Evolutionary conservation across 257 asterid species (phyloP).

Genomic region (Przewalskia tangutica): DNA sequence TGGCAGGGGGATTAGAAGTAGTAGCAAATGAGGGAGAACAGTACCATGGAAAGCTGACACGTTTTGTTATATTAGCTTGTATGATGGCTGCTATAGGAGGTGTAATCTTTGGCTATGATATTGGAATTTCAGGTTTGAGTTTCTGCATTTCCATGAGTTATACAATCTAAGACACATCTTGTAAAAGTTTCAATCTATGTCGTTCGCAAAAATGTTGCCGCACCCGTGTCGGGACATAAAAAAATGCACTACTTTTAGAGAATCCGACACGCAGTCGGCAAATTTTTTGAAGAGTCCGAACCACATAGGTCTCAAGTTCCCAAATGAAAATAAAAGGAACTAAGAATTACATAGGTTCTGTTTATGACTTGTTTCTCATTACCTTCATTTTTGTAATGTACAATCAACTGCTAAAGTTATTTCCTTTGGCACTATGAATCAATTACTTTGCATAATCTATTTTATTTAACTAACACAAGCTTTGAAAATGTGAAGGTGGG

Average conservation of each 20-base stretch:
- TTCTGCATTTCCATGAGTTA: background rate
- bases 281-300: too few species aligned
- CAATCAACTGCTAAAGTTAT: background rate
- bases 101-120: slow-evolving; percentile 73
- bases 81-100: slow-evolving; percentile 83
- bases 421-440: background rate
- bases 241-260: too few species aligned
- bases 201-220: too few species aligned
- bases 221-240: too few species aligned
- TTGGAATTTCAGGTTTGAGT: slow-evolving; percentile 69
- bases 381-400: background rate
- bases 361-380: background rate
- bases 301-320: too few species aligned
- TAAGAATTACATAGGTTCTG: too few species aligned
- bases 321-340: background rate
- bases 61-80: slow-evolving; percentile 52
- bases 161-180: background rate
- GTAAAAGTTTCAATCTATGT: background rate
- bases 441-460: background rate
- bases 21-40: slow-evolving; percentile 16
- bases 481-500: slow-evolving; percentile 43
- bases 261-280: too few species aligned
- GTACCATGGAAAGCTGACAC: slow-evolving; percentile 55
- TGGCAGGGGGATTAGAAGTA: slow-evolving; percentile 43
- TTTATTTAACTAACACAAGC: background rate